Evolutionary conservation across 1,284 basidiomycete genomes (phyloP).

Genomic region (Trichosporon sp.): DNA sequence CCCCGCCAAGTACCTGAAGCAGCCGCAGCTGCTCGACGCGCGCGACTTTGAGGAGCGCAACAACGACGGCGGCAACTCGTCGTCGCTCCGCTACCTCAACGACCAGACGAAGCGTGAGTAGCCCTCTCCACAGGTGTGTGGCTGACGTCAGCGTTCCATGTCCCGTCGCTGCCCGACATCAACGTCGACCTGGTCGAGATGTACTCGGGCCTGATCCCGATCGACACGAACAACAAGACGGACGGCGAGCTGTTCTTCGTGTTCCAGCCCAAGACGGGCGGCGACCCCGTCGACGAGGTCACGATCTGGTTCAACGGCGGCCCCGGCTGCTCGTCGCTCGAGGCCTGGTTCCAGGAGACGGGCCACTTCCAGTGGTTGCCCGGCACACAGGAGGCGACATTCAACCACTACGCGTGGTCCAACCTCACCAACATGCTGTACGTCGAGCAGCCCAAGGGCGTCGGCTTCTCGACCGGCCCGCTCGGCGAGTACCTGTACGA

Average conservation of each 20-base stretch:
- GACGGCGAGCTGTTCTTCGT: conserved; percentile 24
- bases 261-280: conserved; percentile 22
- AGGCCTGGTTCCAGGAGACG: conserved; percentile 74
- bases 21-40: neutral
- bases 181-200: conserved; percentile 18
- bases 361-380: neutral
- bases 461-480: conserved; percentile 69
- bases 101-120: conserved; percentile 10
- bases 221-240: conserved; percentile 18
- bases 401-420: conserved; percentile 66
- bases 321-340: conserved; percentile 62
- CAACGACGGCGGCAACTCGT: neutral
- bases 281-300: conserved; percentile 26
- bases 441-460: conserved; percentile 68
- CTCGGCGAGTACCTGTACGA: conserved; percentile 56
- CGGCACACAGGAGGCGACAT: conserved; percentile 44
- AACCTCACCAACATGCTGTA: conserved; percentile 54
- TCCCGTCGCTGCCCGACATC: conserved; percentile 18
- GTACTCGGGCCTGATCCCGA: conserved; percentile 22
- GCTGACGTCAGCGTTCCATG: conserved; percentile 15
- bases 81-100: neutral
- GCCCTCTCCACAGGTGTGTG: neutral
- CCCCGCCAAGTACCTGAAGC: neutral
- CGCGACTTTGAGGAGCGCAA: neutral
- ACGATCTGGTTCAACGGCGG: conserved; percentile 30